Evolutionary conservation across 2,329 filamentous ascomycete species (phyloP), one percentile per base, ranked within the genome.

Genomic region (Pseudopyrenochaeta lycopersici): DNA sequence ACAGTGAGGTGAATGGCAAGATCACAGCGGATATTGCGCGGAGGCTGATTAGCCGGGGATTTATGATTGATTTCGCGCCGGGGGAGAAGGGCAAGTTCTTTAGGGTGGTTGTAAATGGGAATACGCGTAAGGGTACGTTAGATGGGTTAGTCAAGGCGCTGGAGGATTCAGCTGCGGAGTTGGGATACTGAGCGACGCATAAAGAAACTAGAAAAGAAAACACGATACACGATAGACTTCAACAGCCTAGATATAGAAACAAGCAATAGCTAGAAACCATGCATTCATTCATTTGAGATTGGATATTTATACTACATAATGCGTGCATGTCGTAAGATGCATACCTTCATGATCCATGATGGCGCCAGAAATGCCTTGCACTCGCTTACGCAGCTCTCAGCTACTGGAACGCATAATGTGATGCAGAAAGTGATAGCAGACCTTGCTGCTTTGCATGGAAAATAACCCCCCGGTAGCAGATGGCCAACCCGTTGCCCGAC

Each of bases 11-110:
- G 46, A 89, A 88, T 69, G 83, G 82, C 46, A 77, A 73, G 62
- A 71, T 80, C 5, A 90, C 88, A 4, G 81, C 80, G 60, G 74
- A 76, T 33, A 82, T 90, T 42, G 81, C 83, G 5, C 75, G 78
- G 52, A 76, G 72, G 23, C 75, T 91, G 61, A 79, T 90, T 38
- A 60, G 63, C 12, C 80, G 80, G 58, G 88, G 88, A 0, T 90
- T 89, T 63, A 90, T 91, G 88, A 79, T 90, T 57, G 88, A 89
- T 72, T 88, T 82, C 77, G 85, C 86, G 39, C 84, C 84, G 3
- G 84, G 82, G n/a, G 81, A 81, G 29, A 79, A 80, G 54, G 88
- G 88, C 0, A 84, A 82, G 66, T 90, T 90, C 64, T 89, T 91
- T 67, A 78, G 88, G 39, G 88, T 87, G 10, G 88, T 91, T 17